Evolutionary conservation across 305 asterid species (phyloP).

Genomic region (Lippia alba): DNA sequence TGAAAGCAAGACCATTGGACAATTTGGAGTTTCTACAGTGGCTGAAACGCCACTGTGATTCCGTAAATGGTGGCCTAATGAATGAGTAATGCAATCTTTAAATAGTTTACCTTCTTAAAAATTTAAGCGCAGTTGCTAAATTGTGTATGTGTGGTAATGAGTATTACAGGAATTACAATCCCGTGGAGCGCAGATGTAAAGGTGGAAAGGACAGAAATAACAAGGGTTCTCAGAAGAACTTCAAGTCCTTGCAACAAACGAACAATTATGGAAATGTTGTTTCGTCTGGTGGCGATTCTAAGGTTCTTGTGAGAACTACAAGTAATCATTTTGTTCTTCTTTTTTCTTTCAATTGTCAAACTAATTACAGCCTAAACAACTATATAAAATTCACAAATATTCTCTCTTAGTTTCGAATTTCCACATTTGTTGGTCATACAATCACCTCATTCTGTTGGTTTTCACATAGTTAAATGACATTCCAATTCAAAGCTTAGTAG

Average conservation of each 20-base stretch:
- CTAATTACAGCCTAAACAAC: no score
- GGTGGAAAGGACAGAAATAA: conserved; percentile 67
- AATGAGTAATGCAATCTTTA: conserved; percentile 58
- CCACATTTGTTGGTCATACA: no score
- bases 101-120: conserved; percentile 7
- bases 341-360: background rate
- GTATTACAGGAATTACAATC: conserved; percentile 72
- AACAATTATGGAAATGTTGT: conserved; percentile 58
- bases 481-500: no score
- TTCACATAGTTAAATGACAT: no score
- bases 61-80: conserved; percentile 82
- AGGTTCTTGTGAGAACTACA: conserved; percentile 32
- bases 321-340: conserved; percentile 28
- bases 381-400: no score
- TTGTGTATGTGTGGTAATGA: conserved; percentile 23
- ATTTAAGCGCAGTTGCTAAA: conserved; percentile 16
- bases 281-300: conserved; percentile 48
- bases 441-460: no score
- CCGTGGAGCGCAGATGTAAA: conserved; percentile 84
- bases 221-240: conserved; percentile 64
- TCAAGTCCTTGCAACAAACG: conserved; percentile 65
- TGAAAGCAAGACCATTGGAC: conserved; percentile 89
- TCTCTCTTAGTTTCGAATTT: no score
- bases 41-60: conserved; percentile 93
- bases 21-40: conserved; percentile 96